Evolutionary conservation across 768 basidiomycete species (phyloP), one percentile per base, ranked within the genome.

Genomic region (Phlebiopsis gigantea): DNA sequence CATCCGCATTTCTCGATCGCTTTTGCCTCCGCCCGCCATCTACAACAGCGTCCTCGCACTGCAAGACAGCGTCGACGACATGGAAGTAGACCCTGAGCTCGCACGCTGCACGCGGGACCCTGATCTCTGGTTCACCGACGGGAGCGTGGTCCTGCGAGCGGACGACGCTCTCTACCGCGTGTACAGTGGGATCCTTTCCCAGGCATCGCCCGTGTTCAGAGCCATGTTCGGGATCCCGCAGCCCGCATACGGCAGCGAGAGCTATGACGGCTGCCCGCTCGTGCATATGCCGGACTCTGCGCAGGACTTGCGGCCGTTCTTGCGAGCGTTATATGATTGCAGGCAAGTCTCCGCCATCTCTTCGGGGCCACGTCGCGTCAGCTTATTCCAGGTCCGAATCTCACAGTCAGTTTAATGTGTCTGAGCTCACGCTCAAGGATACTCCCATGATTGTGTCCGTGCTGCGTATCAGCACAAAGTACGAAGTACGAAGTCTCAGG

Each of bases 81-180:
- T 54, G 53, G 42, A 54, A 9, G 15, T 19, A 7, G 53, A 54
- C 42, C 4, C 1, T 19, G 53, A 54, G 42, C 10, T 54, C 22
- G 43, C 24, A 19, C 34, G 31, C 3, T 56, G 43, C 21, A 8
- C 22, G n/a, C 63, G 55, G n/a, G 61, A 63, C 7, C 56, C 60
- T 4, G 58, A 65, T 10, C 45, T 69, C 19, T 69, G 67, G 65
- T 65, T 64, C 25, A 31, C 51, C 2, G 68, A 69, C 42, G 62
- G 69, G 5, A 64, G 56, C 26, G 55, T 70, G 43, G 59, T 70
- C 22, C 41, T 69, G 8, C 39, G 59, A 42, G 62, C 66, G 10
- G 63, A 63, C 12, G 47, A 58, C 24, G 63, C 57, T 2, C 53
- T 62, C 15, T 70, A 62, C 53, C 56, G 60, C 14, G 67, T 70